Base-by-base conservation (phyloP, 805 yeast species). In the Pichia cabralensis region DNA sequence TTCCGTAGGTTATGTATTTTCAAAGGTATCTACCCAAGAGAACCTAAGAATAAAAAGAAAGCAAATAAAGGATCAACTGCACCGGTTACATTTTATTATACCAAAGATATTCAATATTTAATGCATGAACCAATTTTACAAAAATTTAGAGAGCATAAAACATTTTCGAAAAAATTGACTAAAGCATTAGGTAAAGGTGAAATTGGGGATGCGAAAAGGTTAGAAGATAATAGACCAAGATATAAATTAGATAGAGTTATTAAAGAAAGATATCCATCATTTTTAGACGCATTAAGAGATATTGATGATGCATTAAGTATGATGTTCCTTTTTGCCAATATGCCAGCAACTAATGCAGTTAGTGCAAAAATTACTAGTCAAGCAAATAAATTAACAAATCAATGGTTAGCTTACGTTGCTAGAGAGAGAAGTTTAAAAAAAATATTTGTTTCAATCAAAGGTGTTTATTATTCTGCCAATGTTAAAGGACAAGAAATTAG, bases 61-160 rank as follows among this genome's bases (percentile, higher is more conserved):
- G 96, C 96, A 40, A 89, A 86, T 61, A 92, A 85, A 61, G 97
- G 98, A 16, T 82, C 95, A n/a, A 84, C 96, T 7, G 94, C 94
- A 18, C 95, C 95, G 30, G 80, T 81, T 17, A 92, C 98, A 4
- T 94, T 92, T 57, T 92, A 92, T 63, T 89, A 86, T 58, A 59
- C 80, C 44, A 92, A 86, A 60, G 98, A 92, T 58, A 92, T 92
- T 45, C 95, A 88, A 60, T 92, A 89, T 58, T 66, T 92, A 48
- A 64, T 85, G 65, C 98, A 92, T 58, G 98, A 92, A 64, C 97
- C 97, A 4, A 81, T 92, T 18, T 67, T 92, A 49, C 72, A 70
- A 42, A 86, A 83, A 60, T 92, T 92, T 62, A 76, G 98, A 63
- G 95, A 88, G 40, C 97, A 92, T 62, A 92, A 92, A 67, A 73